Base-by-base conservation (phyloP, 1,139 yeast genomes). In the Geotrichum citri-aurantii region DNA sequence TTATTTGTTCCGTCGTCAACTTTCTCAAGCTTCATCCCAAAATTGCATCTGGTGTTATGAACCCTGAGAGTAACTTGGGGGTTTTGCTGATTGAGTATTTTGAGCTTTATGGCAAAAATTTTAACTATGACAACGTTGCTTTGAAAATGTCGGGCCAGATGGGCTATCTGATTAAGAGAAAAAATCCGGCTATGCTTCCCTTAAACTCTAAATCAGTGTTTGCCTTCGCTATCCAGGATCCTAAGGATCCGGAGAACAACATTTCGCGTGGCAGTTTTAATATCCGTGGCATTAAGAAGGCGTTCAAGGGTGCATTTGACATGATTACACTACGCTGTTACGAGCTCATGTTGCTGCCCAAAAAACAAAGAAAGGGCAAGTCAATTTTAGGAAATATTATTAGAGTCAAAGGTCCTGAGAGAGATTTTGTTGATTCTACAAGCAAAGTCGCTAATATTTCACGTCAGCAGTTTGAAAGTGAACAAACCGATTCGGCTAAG, bases 251-350 rank as follows among this genome's bases (percentile, higher is more conserved):
- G 0, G 66, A 77, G 7, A 95, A 93, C 69, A 95, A 93, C 70
- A 86, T 93, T 54, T 85, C 95, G 48, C 78, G 97, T 64, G 89
- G 97, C 1, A 86, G 96, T 1, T 90, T 84, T 75, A 91, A 92
- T 69, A 75, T 90, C 47, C 76, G 92, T 52, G 92, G 86, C 65
- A 80, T 93, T 62, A 88, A 88, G 67, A 85, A 89, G 66, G 90
- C 97, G 0, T 91, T 93, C 75, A 86, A 88, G 11, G 97, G 97
- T 37, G 99, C 98, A 0, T 92, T 81, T 71, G 96, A 90, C 68
- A 71, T 91, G 55, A 75, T 93, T 48, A 82, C 85, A 0, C 61
- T 64, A 14, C 62, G 66, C 40, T 67, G 71, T 55, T 68, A 67
- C 50, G 82, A 79, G 50, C 64, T 80, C 59, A 77, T 79, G 59